Percentiles rank a stretch among this genome's conserved stretches.
Evolutionary conservation across 345 rosid species (phyloP).

Genomic region (Diplotaxis tenuifolia): DNA sequence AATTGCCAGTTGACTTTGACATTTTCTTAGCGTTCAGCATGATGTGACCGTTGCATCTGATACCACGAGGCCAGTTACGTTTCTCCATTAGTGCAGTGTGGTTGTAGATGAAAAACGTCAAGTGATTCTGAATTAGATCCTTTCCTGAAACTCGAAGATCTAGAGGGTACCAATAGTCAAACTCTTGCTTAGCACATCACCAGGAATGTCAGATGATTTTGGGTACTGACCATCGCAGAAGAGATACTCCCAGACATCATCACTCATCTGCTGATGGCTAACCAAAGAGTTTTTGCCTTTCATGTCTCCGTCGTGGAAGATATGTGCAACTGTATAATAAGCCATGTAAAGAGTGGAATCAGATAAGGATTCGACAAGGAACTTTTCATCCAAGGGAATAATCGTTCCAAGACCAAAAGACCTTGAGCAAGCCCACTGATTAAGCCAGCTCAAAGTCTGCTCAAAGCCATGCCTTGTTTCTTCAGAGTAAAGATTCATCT

Average conservation of each 20-base stretch:
- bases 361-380: conserved; percentile 88
- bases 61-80: conserved; percentile 90
- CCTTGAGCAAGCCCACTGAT: conserved; percentile 98
- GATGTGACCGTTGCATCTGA: conserved; percentile 90
- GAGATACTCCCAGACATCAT: conserved; percentile 87
- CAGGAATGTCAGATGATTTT: conserved; percentile 53
- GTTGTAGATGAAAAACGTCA: conserved; percentile 81
- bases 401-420: conserved; percentile 97
- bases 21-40: conserved; percentile 95
- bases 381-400: conserved; percentile 92
- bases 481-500: conserved; percentile 76
- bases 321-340: conserved; percentile 84
- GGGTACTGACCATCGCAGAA: conserved; percentile 77
- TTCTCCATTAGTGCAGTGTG: conserved; percentile 78
- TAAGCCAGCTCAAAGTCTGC: conserved; percentile 91
- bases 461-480: conserved; percentile 87
- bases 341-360: conserved; percentile 95
- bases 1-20: conserved; percentile 97
- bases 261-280: conserved; percentile 74
- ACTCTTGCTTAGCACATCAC: conserved; percentile 60
- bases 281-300: conserved; percentile 49
- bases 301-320: conserved; percentile 76
- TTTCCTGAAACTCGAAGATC: conserved; percentile 96
- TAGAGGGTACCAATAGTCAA: conserved; percentile 95
- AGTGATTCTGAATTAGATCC: conserved; percentile 94